Evolutionary conservation across 2,329 filamentous ascomycete species (phyloP), one percentile per base, ranked within the genome.

Genomic region (Aspergillus hortae): DNA sequence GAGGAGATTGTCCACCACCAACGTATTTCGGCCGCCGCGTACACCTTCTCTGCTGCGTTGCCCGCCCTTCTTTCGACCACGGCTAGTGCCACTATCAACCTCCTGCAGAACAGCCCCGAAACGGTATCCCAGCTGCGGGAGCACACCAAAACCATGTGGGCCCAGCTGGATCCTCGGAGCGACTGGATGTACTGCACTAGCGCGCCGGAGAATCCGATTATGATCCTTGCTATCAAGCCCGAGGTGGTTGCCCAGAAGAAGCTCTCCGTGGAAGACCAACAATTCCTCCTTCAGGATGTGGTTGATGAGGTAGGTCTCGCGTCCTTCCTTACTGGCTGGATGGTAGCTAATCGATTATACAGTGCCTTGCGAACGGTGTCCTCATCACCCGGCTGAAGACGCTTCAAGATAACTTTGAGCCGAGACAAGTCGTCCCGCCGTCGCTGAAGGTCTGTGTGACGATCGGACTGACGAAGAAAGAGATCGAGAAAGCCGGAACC

Each of bases 41-140:
- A 97, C 71, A 97, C 94, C 3, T 99, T 90, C 76, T 97, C 92
- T 25, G 94, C 94, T 2, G 94, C 94, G 6, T 79, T 99, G 32
- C 94, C 94, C 4, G 94, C 94, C 17, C 88, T 99, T 77, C 79
- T 96, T 48, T 91, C 94, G 15, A 95, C 95, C n/a, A 96, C 92
- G 0, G 91, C 92, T 1, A 95, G 90, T 67, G 94, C 96, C 74
- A 92, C 91, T 1, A 81, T 97, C 52, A 85, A 86, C 51, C 77
- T 97, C 60, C 79, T 99, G 46, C 91, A 96, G 72, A 88, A 88
- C 40, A 91, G 88, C 66, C 92, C 92, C 0, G 90, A 95, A 52
- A 85, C 95, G 35, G 75, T 97, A 47, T 75, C 78, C 1, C 86
- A 87, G 59, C 83, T 95, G 64, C 83, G 92, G 48, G 92, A 97